Conservation (phyloP, 208 protist species). For the Endotrypanum monterogeii region DNA sequence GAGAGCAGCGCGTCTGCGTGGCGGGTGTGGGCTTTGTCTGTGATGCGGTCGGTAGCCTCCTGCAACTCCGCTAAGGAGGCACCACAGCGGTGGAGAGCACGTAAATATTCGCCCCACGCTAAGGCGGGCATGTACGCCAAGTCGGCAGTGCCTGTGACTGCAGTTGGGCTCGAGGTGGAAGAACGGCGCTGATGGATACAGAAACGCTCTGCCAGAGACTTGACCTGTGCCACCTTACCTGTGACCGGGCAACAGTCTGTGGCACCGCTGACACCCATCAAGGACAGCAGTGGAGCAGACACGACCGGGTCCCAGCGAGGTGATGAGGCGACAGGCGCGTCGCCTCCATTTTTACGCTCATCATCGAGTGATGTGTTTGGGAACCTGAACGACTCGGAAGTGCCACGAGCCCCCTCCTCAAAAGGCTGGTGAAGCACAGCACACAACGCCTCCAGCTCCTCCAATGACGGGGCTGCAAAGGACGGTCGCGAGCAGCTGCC, state of each 20-base stretch:
- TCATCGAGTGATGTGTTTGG: background rate
- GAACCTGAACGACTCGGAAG: background rate
- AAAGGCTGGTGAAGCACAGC: background rate
- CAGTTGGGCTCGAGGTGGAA: background rate
- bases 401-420: background rate
- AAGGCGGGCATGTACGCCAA: slow-evolving; percentile 55
- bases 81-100: slow-evolving; percentile 56
- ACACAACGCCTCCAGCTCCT: slow-evolving; percentile 8
- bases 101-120: slow-evolving; percentile 70
- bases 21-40: slow-evolving; percentile 45
- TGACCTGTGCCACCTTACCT: background rate
- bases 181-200: slow-evolving; percentile 2
- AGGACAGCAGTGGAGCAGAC: slow-evolving; percentile 40
- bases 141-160: slow-evolving; percentile 3
- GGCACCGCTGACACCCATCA: background rate
- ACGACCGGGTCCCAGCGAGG: slow-evolving; percentile 23
- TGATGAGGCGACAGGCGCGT: background rate
- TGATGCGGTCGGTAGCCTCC: slow-evolving; percentile 52
- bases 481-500: background rate
- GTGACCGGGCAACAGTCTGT: too few relatives aligned
- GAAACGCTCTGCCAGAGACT: slow-evolving; percentile 1
- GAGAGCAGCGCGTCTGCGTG: slow-evolving; percentile 45
- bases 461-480: slow-evolving; percentile 10
- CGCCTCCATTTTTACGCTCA: background rate
- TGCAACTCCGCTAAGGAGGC: slow-evolving; percentile 49